Conservation (phyloP, 371 early-diverging fungal genomes). For the Coelomomyces lativittatus region DNA sequence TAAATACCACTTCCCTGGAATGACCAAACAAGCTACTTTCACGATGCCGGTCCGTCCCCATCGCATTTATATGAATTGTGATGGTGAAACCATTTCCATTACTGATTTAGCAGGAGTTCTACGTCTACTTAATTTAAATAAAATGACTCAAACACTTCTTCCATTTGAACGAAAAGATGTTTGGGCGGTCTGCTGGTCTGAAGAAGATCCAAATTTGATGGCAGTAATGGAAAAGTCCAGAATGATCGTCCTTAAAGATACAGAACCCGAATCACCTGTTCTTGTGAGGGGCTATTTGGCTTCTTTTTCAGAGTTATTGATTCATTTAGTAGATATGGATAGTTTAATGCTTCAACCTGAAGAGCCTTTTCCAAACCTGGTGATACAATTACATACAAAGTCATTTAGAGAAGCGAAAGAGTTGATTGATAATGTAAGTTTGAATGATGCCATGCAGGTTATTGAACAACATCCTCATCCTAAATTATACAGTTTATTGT, state of each 20-base stretch:
- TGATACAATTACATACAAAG: conserved; percentile 7
- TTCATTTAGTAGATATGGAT: conserved; percentile 19
- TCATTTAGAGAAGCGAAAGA: conserved; percentile 6
- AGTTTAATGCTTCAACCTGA: conserved; percentile 8
- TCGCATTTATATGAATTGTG: conserved; percentile 14
- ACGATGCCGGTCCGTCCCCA: conserved; percentile 9
- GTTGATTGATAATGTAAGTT: conserved; percentile 13
- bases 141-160: conserved; percentile 5
- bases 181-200: conserved; percentile 29
- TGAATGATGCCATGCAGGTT: conserved; percentile 19
- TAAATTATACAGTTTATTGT: conserved; percentile 24
- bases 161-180: conserved; percentile 36
- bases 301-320: conserved; percentile 15
- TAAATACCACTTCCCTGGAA: conserved; percentile 12
- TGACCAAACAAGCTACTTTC: conserved; percentile 12
- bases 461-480: conserved; percentile 25
- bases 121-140: conserved; percentile 8
- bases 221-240: conserved; percentile 32
- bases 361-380: neutral
- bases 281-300: conserved; percentile 21
- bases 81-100: conserved; percentile 10
- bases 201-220: conserved; percentile 26
- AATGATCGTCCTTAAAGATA: conserved; percentile 20
- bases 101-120: conserved; percentile 18
- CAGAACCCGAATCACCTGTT: conserved; percentile 27